Evolutionary conservation across 2,329 filamentous ascomycete genomes (phyloP), one percentile per base, ranked within the genome.

Genomic region (Stemphylium vesicarium): DNA sequence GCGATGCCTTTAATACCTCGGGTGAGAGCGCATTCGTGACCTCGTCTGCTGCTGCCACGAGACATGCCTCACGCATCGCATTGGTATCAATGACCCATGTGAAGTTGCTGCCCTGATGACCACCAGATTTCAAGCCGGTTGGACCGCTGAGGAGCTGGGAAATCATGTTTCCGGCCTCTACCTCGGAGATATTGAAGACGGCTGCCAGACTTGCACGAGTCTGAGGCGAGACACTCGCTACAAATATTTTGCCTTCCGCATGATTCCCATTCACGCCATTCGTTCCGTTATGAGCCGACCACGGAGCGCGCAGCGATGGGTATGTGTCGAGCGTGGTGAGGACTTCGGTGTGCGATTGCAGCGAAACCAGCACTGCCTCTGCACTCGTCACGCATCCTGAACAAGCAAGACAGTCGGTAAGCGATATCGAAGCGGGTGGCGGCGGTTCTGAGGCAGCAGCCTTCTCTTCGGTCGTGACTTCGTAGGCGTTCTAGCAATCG

Each of bases 351-450:
- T 99, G 95, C 64, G 91, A 96, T 77, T 99, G 95, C 50, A 99
- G 79, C 54, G 91, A 95, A 46, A 99, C 92, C 37, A 99, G 85
- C n/a, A 99, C 91, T 13, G 95, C 95, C 79, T 99, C 95, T 41
- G 95, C 95, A 5, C 93, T 96, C 16, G 95, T 99, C 46, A 99
- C 95, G 75, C 95, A 99, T 48, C 95, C 95, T 9, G 95, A 97
- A 77, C 95, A 99, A 47, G 95, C 95, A 45, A 99, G 88, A 71
- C 95, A 99, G 77, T 99, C 95, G 6, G 95, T 98, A 57, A 99
- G 85, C 43, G 93, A 97, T 67, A 99, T 98, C 73, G 96, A 88
- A 6, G 94, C 93, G 1, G 93, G 91, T 3, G 87, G 83, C 46
- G 87, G 83, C 48, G 84, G 83, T 59, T 86, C 79, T 45, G 76